These are phyloP conservation scores for Actinidia arguta DNA, from an alignment of 179 eudicot species.

Conservation along the genomic window DNA sequence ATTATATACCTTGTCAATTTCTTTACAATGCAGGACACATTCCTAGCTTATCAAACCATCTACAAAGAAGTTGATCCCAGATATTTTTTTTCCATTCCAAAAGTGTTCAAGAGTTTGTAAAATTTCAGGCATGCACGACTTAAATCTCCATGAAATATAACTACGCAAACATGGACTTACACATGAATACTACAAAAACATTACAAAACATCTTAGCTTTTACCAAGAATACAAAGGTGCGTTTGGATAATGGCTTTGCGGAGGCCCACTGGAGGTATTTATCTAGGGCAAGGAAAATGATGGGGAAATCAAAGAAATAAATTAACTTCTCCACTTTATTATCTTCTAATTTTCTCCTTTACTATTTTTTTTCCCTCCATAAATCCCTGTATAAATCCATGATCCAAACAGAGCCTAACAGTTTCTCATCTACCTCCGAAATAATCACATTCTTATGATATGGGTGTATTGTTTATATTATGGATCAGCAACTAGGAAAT, in stretches of 20 bases:
- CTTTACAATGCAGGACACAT: neutral
- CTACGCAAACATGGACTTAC: too few relatives aligned
- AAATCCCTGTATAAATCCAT: too few relatives aligned
- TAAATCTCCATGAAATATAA: neutral
- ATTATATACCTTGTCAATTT: neutral
- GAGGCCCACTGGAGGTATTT: too few relatives aligned
- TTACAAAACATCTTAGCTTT: neutral
- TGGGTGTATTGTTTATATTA: neutral
- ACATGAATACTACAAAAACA: too few relatives aligned
- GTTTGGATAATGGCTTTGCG: too few relatives aligned
- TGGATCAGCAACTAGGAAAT: neutral
- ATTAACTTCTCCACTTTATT: too few relatives aligned
- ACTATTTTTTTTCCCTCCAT: too few relatives aligned
- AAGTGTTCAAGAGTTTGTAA: neutral
- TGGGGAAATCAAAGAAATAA: too few relatives aligned
- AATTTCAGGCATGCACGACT: neutral
- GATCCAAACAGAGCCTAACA: too few relatives aligned
- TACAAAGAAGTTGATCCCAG: neutral
- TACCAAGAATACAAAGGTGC: neutral
- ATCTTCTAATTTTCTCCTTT: too few relatives aligned
- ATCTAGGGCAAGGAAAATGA: too few relatives aligned
- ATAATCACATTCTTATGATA: neutral
- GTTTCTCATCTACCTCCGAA: too few relatives aligned
- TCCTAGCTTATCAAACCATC: neutral
- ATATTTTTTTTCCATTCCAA: neutral